Percentiles rank a stretch among this genome's conserved stretches.
These are phyloP conservation scores for Ophiocordyceps unilateralis DNA, from an alignment of 2,329 filamentous ascomycete genomes.

Conservation along the genomic window DNA sequence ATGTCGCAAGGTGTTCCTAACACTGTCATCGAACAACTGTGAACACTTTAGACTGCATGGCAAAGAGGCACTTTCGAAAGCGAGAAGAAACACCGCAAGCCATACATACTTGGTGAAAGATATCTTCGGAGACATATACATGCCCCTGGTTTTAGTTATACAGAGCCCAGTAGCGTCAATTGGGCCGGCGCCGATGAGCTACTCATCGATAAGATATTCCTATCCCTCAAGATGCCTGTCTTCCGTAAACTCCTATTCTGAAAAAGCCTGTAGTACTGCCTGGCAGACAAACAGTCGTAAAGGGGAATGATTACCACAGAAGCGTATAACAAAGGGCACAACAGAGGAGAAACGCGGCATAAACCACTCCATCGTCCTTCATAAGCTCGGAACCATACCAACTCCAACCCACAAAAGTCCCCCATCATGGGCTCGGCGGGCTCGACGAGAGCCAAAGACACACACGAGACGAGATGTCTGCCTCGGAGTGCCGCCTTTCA, in stretches of 20 bases:
- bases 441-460: not conserved
- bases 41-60: no score
- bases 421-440: not conserved
- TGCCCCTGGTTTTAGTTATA: not conserved
- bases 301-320: not conserved
- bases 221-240: not conserved
- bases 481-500: conserved; percentile 20
- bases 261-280: not conserved
- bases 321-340: not conserved
- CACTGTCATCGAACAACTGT: no score
- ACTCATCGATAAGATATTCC: not conserved
- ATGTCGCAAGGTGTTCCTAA: no score
- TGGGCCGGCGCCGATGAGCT: not conserved
- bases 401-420: not conserved
- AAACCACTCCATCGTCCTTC: not conserved
- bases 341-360: not conserved
- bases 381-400: not conserved
- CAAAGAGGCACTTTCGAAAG: not conserved
- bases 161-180: not conserved
- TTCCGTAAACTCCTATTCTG: not conserved
- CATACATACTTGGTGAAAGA: not conserved
- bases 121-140: not conserved
- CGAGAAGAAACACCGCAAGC: not conserved
- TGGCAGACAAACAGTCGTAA: no score
- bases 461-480: not conserved